Evolutionary conservation across 345 rosid species (phyloP), one percentile per base, ranked within the genome.

Genomic region (Linum tenue): DNA sequence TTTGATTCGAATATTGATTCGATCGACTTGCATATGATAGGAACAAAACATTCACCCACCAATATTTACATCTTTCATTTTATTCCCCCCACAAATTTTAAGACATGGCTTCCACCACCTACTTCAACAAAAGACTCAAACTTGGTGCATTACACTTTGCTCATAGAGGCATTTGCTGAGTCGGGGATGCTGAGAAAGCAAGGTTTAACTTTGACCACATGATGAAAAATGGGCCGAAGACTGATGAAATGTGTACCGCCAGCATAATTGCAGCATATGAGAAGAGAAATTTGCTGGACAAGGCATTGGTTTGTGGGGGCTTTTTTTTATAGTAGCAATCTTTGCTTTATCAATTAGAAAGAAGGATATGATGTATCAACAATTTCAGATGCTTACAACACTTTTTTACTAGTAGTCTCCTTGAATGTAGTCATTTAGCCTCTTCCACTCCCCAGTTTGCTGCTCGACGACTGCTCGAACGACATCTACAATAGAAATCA

Each of bases 401-500:
- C 51, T 44, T 44, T n/a, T 56, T 55, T 78, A 87, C 51, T 82
- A 86, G 76, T 86, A 92, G 0, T 89, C 86, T 74, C 96, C 97
- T 81, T 72, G 77, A 55, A 87, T 92, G 79, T 81, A 92, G 50
- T 79, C 90, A n/a, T 89, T 89, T 77, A 89, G 76, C 48, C 88
- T 81, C 78, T 75, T 86, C 43, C 87, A 61, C 77, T 92, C 95
- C 38, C 90, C 84, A 35, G 64, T 79, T 71, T 92, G 96, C 78
- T 92, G 96, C 56, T 87, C 91, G 16, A 92, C 91, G 39, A 85
- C 83, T 9, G 90, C 85, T 70, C 77, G 74, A 40, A 89, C 90
- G 17, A 92, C 94, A 71, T 89, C 96, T 55, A 83, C 95, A 5
- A 89, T 82, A 3, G 97, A 92, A 64, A 89, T 80, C 87, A 89